phyloP scores from a whole-genome alignment of 345 rosid genomes.

The Triadica sebifera region DNA sequence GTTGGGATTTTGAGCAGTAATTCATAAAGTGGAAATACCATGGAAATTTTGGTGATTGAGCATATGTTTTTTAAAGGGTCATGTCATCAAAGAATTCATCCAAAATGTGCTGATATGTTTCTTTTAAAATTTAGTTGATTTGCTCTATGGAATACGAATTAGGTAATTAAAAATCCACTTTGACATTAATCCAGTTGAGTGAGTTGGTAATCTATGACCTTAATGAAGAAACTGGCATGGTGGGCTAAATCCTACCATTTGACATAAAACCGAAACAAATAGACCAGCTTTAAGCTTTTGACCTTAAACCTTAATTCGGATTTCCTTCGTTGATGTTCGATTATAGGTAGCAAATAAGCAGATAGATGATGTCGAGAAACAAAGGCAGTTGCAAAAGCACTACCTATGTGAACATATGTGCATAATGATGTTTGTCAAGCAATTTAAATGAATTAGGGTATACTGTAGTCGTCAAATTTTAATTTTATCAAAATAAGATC shows the following conservation, averaged over 20 bases:
- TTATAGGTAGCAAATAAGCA: not conserved
- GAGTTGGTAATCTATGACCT: not conserved
- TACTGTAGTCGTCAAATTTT: too few species aligned
- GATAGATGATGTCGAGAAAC: too few species aligned
- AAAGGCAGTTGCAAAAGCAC: too few species aligned
- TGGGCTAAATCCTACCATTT: too few species aligned
- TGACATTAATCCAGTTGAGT: not conserved
- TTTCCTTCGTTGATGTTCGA: not conserved
- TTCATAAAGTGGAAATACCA: not conserved
- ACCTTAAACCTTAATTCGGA: too few species aligned
- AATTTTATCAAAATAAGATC: too few species aligned
- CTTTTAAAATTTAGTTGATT: constrained; percentile 1
- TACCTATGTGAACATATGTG: too few species aligned
- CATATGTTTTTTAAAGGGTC: not conserved
- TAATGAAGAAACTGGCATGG: not conserved
- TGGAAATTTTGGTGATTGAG: constrained; percentile 14
- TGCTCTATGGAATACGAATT: not conserved
- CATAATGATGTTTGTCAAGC: too few species aligned
- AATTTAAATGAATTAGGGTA: too few species aligned
- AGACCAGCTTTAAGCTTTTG: too few species aligned
- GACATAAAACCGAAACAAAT: too few species aligned
- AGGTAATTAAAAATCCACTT: not conserved
- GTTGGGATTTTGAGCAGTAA: not conserved
- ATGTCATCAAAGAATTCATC: not conserved
- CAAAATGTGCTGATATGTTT: not conserved